These are phyloP conservation scores for Hydnomerulius pinastri DNA, from an alignment of 768 basidiomycete species.

Conservation along the genomic window DNA sequence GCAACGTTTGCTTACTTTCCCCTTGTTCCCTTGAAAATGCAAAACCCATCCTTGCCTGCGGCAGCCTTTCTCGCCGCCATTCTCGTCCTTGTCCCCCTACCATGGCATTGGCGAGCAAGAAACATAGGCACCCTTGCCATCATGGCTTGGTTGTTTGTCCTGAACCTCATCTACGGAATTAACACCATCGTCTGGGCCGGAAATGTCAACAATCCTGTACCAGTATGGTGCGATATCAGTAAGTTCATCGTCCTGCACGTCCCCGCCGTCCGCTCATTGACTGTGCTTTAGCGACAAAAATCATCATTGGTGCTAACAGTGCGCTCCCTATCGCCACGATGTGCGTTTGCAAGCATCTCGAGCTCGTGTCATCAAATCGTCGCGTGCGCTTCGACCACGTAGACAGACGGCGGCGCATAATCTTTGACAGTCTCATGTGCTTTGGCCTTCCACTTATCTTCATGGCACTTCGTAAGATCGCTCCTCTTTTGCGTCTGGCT, in stretches of 20 bases:
- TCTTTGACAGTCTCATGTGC: slow-evolving; percentile 39
- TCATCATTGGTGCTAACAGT: slow-evolving; percentile 25
- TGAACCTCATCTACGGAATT: slow-evolving; percentile 50
- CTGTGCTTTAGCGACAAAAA: slow-evolving; percentile 26
- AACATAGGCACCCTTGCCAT: slow-evolving; percentile 39
- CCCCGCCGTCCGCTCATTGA: not conserved
- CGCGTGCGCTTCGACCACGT: slow-evolving; percentile 13
- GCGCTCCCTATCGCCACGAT: slow-evolving; percentile 29
- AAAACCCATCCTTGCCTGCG: too few relatives aligned
- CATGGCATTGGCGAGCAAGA: slow-evolving; percentile 32
- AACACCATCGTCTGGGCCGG: slow-evolving; percentile 58
- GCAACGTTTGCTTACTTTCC: too few relatives aligned
- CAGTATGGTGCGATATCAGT: slow-evolving; percentile 17
- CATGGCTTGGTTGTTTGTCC: slow-evolving; percentile 46
- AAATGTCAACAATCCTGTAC: slow-evolving; percentile 4
- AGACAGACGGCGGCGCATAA: slow-evolving; percentile 30
- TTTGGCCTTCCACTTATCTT: slow-evolving; percentile 43
- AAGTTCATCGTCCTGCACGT: not conserved
- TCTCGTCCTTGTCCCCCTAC: slow-evolving; percentile 37
- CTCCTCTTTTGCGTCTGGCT: too few relatives aligned
- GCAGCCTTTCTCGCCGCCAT: slow-evolving; percentile 42
- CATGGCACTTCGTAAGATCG: slow-evolving; percentile 39
- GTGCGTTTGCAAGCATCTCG: slow-evolving; percentile 30
- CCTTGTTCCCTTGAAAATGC: too few relatives aligned
- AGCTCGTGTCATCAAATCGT: slow-evolving; percentile 32